Base-by-base conservation (phyloP, 441 rosid species). In the Heliophila coronopifolia region DNA sequence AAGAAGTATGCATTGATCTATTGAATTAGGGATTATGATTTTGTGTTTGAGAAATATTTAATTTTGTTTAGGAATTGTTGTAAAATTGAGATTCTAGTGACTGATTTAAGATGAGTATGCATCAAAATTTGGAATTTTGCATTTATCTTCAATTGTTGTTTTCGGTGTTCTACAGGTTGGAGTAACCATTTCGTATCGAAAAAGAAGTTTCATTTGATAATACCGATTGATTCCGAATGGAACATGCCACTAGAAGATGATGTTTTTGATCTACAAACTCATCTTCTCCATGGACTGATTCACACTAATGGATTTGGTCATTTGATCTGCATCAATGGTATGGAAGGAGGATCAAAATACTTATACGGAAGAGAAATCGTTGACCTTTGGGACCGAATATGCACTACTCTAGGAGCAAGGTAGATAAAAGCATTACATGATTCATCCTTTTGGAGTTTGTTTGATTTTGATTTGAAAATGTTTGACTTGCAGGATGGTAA, bases 221-320 rank as follows among this genome's bases (percentile, higher is more conserved):
- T 91, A 42, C 96, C 93, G 0, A 42, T 13, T 32, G 87, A 77
- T 54, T 33, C 55, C 3, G 73, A 76, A 36, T 87, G 95, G 98
- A 77, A 61, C 43, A 44, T 70, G 67, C 77, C 71, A 22, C 42
- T 86, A 36, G 81, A 84, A 7, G 76, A 68, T 14, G 74, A 67
- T 33, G 80, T 58, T 10, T 73, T 81, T 9, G 84, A 81, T 58
- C 32, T 61, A 0, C 77, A 82, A 3, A 73, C 67, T 17, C 96
- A 91, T 68, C 73, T 83, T 9, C 47, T 91, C 16, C 98, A 91
- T 51, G 96, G 96, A 1, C 44, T 87, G 59, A 78, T 91, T 33
- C 98, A 91, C 33, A 65, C 82, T 30, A 91, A 91, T 15, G 98
- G 95, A 1, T 82, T 66, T 25, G 98, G 98, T 5, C 98, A 91